Percentiles rank a stretch among this genome's conserved stretches.
Evolutionary conservation across 2,329 filamentous ascomycete species (phyloP).

Genomic region (Alternaria ventricosa): DNA sequence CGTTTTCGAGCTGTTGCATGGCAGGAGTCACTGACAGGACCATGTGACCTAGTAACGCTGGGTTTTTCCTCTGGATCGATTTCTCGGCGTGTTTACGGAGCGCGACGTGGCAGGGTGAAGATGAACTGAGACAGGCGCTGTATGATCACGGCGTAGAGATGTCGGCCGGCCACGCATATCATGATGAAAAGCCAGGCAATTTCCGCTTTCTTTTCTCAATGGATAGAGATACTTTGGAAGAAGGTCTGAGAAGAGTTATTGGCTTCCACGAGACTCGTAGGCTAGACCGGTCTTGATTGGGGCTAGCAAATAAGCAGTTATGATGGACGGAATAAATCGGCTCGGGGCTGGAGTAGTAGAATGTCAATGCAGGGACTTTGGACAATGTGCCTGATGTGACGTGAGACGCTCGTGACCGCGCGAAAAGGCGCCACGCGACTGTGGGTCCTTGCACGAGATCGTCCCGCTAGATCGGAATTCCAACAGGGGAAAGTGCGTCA

Average conservation of each 20-base stretch:
- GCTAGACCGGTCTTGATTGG: not conserved
- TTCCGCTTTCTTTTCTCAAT: slow-evolving; percentile 53
- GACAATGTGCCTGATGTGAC: not conserved
- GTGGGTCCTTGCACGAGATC: slow-evolving; percentile 21
- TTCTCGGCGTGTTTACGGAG: slow-evolving; percentile 38
- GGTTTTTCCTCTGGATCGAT: slow-evolving; percentile 64
- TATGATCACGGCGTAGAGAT: slow-evolving; percentile 24
- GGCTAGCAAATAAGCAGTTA: not conserved
- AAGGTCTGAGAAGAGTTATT: slow-evolving; percentile 39
- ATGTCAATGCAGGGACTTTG: not conserved
- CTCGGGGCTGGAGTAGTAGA: not conserved
- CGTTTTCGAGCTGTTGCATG: not conserved
- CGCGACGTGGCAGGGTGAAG: slow-evolving; percentile 14
- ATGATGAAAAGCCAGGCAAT: slow-evolving; percentile 48
- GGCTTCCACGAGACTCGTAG: not conserved
- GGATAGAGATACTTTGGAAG: slow-evolving; percentile 42
- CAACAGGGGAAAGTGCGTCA: slow-evolving; percentile 31
- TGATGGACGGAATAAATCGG: not conserved
- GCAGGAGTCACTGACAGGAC: not conserved
- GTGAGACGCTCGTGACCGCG: slow-evolving; percentile 21
- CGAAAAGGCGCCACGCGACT: slow-evolving; percentile 20
- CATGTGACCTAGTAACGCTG: slow-evolving; percentile 55
- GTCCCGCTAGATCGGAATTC: slow-evolving; percentile 25
- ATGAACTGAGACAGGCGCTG: slow-evolving; percentile 34
- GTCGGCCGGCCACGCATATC: slow-evolving; percentile 40